phyloP scores from a whole-genome alignment of 2,329 filamentous ascomycete genomes.

The Thermothelomyces thermophilus region DNA sequence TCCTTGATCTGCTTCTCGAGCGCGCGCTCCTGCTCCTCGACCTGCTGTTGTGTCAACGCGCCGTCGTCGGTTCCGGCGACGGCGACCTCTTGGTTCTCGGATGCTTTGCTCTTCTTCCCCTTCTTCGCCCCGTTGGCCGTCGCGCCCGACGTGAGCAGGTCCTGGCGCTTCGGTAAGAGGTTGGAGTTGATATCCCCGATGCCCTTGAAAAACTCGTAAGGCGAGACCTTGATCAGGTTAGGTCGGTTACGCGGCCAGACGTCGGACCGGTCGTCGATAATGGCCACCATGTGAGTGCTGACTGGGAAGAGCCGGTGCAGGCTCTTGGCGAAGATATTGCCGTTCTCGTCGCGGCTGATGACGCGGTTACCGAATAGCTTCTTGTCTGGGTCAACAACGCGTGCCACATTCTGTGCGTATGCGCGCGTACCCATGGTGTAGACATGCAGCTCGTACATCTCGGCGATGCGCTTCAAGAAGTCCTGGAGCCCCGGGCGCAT shows the following conservation, averaged over 20 bases:
- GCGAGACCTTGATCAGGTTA: slow-evolving; percentile 89
- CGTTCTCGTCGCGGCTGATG: slow-evolving; percentile 94
- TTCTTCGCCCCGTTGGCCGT: slow-evolving; percentile 18
- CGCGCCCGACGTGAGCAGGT: slow-evolving; percentile 37
- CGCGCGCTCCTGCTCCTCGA: slow-evolving; percentile 77
- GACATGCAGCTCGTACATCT: slow-evolving; percentile 89
- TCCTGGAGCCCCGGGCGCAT: slow-evolving; percentile 77
- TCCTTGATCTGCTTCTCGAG: slow-evolving; percentile 86
- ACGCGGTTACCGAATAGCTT: slow-evolving; percentile 91
- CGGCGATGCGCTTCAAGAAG: slow-evolving; percentile 71
- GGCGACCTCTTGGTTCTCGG: slow-evolving; percentile 29
- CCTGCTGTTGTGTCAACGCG: slow-evolving; percentile 63
- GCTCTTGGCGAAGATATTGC: slow-evolving; percentile 84
- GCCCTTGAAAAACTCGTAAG: slow-evolving; percentile 96
- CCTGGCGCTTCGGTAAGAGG: slow-evolving; percentile 75
- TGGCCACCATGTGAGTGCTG: slow-evolving; percentile 98
- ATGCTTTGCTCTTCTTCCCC: slow-evolving; percentile 2
- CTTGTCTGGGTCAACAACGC: slow-evolving; percentile 83
- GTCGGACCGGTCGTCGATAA: slow-evolving; percentile 94
- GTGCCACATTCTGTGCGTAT: slow-evolving; percentile 88
- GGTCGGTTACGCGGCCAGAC: slow-evolving; percentile 88
- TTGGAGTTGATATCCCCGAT: slow-evolving; percentile 98
- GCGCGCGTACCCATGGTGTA: slow-evolving; percentile 98
- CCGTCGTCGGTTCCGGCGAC: slow-evolving; percentile 60
- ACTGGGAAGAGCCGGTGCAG: slow-evolving; percentile 88